Percentiles rank a stretch among this genome's conserved stretches.
phyloP scores from a whole-genome alignment of 805 yeast genomes.

The Ogataea wickerhamii region DNA sequence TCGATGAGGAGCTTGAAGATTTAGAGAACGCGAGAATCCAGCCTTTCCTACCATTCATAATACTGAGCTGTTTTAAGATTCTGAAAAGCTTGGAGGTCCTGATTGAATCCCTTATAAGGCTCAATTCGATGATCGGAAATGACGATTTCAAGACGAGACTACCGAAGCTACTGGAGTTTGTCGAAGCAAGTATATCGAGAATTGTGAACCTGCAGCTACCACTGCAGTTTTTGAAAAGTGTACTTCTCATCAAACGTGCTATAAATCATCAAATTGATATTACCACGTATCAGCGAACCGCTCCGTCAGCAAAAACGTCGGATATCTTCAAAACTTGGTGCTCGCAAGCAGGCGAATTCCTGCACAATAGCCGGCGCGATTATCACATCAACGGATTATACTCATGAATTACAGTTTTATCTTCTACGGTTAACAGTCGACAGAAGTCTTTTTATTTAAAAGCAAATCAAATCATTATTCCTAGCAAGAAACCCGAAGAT shows the following conservation, averaged over 20 bases:
- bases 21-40: slow-evolving; percentile 24
- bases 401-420: neutral
- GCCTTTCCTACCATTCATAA: slow-evolving; percentile 25
- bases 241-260: slow-evolving; percentile 1
- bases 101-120: slow-evolving; percentile 20
- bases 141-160: slow-evolving; percentile 25
- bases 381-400: neutral
- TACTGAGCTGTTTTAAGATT: slow-evolving; percentile 26
- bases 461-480: too few species aligned
- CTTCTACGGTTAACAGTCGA: too few species aligned
- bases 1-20: slow-evolving; percentile 32
- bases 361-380: neutral
- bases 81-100: slow-evolving; percentile 17
- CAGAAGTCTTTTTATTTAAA: too few species aligned
- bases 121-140: slow-evolving; percentile 20
- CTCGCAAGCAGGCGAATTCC: neutral
- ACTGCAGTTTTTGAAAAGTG: slow-evolving; percentile 16
- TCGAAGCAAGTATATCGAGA: slow-evolving; percentile 15
- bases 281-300: neutral
- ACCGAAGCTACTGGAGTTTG: slow-evolving; percentile 22
- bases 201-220: slow-evolving; percentile 17
- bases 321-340: slow-evolving; percentile 1
- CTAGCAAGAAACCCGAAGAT: too few species aligned
- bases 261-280: neutral
- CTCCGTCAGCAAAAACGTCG: neutral